Evolutionary conservation across 2,329 filamentous ascomycete genomes (phyloP).

Genomic region (Pseudogymnoascus sp.): DNA sequence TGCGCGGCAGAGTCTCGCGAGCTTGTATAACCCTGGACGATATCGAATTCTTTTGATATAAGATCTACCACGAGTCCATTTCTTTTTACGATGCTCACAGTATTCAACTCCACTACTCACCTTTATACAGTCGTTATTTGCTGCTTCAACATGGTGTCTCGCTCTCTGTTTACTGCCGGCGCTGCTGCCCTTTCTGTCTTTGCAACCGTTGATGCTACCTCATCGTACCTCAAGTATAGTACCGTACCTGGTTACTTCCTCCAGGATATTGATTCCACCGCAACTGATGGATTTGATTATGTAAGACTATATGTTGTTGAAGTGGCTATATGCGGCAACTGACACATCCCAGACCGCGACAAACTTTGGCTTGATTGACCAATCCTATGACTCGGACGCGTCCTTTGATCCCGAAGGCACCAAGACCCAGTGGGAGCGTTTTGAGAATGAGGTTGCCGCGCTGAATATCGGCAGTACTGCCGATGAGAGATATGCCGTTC

Average conservation of each 20-base stretch:
- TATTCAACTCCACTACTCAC: background rate
- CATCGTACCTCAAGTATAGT: constrained; percentile 46
- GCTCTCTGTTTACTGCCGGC: background rate
- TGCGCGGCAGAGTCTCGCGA: background rate
- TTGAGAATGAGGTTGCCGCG: constrained; percentile 45
- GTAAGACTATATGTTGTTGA: constrained; percentile 32
- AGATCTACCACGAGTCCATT: background rate
- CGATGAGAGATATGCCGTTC: constrained; percentile 51
- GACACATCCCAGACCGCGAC: constrained; percentile 37
- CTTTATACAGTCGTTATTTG: constrained; percentile 5
- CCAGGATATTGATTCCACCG: constrained; percentile 51
- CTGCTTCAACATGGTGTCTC: constrained; percentile 1
- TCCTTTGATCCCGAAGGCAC: constrained; percentile 30
- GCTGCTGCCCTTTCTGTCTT: background rate
- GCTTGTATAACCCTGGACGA: background rate
- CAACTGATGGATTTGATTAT: constrained; percentile 53
- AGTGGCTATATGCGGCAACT: background rate
- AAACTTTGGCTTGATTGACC: constrained; percentile 59
- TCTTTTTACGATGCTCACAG: background rate
- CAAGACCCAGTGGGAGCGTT: constrained; percentile 57
- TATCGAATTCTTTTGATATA: constrained; percentile 2
- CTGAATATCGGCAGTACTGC: constrained; percentile 41
- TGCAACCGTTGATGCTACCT: background rate
- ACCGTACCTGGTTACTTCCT: constrained; percentile 54
- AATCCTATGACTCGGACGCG: constrained; percentile 48